phyloP scores from a whole-genome alignment of 2,329 filamentous ascomycete species.

The Cryphonectria radicalis region DNA sequence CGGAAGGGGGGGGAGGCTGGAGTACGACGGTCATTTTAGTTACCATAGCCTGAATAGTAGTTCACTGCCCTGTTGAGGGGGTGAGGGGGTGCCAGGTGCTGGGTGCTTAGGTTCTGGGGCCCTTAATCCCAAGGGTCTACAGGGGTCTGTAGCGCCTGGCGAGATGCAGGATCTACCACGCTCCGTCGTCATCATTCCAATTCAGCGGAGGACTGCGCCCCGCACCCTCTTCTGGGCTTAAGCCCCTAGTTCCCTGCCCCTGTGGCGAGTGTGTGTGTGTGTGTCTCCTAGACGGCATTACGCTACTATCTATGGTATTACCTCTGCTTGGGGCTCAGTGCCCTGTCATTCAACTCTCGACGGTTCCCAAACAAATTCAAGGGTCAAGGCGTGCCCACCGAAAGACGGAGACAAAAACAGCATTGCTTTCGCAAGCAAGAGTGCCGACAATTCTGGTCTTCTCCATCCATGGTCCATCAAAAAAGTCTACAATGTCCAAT shows the following conservation, averaged over 20 bases:
- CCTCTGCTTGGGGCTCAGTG: constrained; percentile 15
- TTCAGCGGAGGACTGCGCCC: constrained; percentile 15
- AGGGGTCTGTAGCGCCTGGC: constrained; percentile 2
- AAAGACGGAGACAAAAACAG: neutral
- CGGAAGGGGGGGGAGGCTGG: constrained; percentile 7
- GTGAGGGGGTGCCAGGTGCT: neutral
- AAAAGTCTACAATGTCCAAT: neutral
- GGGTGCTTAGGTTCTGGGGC: neutral
- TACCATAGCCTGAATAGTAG: too few species aligned
- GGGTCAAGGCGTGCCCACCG: constrained; percentile 1
- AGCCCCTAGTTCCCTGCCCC: constrained; percentile 14
- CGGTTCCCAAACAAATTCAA: constrained; percentile 11
- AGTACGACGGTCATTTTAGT: neutral
- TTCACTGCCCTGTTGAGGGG: neutral
- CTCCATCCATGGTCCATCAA: neutral
- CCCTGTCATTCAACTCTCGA: constrained; percentile 4
- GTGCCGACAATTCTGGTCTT: neutral
- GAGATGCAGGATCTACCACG: neutral
- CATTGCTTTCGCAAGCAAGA: neutral
- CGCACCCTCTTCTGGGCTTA: constrained; percentile 18
- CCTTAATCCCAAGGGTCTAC: neutral
- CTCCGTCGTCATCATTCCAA: neutral
- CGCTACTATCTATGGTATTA: neutral
- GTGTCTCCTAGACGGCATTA: neutral
- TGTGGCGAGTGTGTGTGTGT: neutral